These are phyloP conservation scores for Lotus japonicus DNA, from an alignment of 306 rosid genomes.

Conservation along the genomic window DNA sequence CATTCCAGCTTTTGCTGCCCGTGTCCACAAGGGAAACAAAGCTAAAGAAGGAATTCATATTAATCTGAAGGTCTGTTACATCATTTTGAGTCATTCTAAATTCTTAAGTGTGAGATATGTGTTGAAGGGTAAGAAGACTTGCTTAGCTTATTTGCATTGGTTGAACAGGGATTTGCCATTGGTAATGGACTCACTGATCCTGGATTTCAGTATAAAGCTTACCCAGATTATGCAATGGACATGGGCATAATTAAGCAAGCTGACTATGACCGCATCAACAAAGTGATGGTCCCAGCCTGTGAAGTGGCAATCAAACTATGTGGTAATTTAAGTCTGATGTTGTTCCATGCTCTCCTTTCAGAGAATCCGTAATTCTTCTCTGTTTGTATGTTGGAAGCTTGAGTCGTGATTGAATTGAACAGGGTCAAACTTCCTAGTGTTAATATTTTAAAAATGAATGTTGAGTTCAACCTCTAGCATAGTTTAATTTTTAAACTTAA, in stretches of 20 bases:
- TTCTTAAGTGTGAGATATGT: neutral
- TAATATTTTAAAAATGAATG: neutral
- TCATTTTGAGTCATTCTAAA: neutral
- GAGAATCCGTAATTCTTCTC: neutral
- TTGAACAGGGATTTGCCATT: slow-evolving; percentile 90
- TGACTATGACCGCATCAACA: slow-evolving; percentile 56
- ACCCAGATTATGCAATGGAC: slow-evolving; percentile 84
- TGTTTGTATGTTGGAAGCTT: neutral
- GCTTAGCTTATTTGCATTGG: slow-evolving; percentile 17
- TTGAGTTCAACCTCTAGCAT: neutral
- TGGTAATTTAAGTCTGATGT: slow-evolving; percentile 44
- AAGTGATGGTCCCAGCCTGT: slow-evolving; percentile 66
- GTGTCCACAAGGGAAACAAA: slow-evolving; percentile 87
- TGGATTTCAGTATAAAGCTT: slow-evolving; percentile 84
- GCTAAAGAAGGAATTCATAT: slow-evolving; percentile 93
- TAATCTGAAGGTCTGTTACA: slow-evolving; percentile 65
- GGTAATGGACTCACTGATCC: slow-evolving; percentile 99
- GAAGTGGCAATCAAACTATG: slow-evolving; percentile 79
- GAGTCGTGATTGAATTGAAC: neutral
- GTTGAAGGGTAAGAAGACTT: neutral
- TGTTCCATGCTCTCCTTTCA: neutral
- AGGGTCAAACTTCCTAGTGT: neutral
- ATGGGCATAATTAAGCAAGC: slow-evolving; percentile 65
- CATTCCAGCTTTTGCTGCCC: slow-evolving; percentile 96
- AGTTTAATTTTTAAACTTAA: neutral